These are phyloP conservation scores for Candida silvicultrix DNA, from an alignment of 805 yeast genomes.

Conservation along the genomic window DNA sequence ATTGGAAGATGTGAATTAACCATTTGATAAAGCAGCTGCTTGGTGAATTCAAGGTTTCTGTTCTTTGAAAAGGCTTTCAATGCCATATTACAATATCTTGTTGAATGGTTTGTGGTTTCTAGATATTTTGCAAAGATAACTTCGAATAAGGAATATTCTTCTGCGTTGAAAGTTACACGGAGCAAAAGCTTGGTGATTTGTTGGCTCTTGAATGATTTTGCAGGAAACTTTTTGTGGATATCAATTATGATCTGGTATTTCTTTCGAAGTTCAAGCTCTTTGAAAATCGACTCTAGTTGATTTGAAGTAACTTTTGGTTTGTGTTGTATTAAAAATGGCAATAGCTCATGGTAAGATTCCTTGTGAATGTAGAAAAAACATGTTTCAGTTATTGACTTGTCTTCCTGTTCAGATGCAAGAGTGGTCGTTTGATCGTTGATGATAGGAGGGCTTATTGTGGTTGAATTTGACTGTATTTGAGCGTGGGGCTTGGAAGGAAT, in stretches of 20 bases:
- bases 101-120: background rate
- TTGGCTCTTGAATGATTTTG: background rate
- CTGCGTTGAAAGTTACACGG: background rate
- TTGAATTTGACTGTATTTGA: background rate
- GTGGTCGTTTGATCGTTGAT: background rate
- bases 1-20: slow-evolving; percentile 18
- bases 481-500: background rate
- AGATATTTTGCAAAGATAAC: background rate
- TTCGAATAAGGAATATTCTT: background rate
- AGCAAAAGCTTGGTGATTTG: background rate
- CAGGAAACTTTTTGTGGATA: background rate
- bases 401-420: background rate
- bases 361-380: background rate
- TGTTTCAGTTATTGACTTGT: background rate
- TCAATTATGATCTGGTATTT: background rate
- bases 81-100: slow-evolving; percentile 14
- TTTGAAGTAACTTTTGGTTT: background rate
- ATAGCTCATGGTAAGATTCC: background rate
- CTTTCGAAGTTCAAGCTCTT: background rate
- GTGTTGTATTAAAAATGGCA: background rate
- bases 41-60: slow-evolving; percentile 19
- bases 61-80: slow-evolving; percentile 13
- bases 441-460: background rate
- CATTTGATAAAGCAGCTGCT: slow-evolving; percentile 22
- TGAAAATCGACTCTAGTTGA: background rate